Conservation (phyloP, 163 green algal species). For the Chlamydomonas reinhardtii region DNA sequence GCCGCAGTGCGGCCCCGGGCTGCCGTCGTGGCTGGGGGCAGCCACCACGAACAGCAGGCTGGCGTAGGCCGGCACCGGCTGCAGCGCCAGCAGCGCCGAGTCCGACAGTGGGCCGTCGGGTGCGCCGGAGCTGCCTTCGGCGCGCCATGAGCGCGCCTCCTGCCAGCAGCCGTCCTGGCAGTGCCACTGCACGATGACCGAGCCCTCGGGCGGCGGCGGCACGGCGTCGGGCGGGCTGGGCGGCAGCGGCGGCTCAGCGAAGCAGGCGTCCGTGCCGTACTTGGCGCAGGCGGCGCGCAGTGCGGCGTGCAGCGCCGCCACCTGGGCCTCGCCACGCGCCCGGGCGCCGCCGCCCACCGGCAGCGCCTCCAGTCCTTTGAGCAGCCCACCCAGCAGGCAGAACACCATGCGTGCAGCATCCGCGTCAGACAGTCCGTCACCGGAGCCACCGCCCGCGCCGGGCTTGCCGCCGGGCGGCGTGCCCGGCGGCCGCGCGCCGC, state of each 20-base stretch:
- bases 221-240: slow-evolving; percentile 4
- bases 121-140: slow-evolving; percentile 6
- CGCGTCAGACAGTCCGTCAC: slow-evolving; percentile 14
- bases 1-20: slow-evolving; percentile 7
- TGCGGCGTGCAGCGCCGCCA: slow-evolving; percentile 43
- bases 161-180: slow-evolving; percentile 67
- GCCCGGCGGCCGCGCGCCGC: not conserved
- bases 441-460: not conserved
- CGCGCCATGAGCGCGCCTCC: slow-evolving; percentile 52
- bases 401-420: slow-evolving; percentile 51
- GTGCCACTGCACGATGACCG: slow-evolving; percentile 63
- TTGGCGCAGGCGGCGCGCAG: slow-evolving; percentile 60
- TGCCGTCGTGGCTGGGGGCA: not conserved
- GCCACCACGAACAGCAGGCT: slow-evolving; percentile 60
- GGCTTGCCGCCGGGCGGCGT: not conserved
- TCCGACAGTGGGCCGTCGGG: slow-evolving; percentile 20
- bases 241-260: slow-evolving; percentile 54
- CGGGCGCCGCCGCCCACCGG: slow-evolving; percentile 19
- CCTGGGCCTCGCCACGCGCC: slow-evolving; percentile 46
- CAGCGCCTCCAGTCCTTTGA: not conserved
- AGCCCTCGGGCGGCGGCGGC: slow-evolving; percentile 38
- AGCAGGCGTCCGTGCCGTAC: slow-evolving; percentile 63
- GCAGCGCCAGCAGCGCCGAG: slow-evolving; percentile 49
- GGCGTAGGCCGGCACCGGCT: slow-evolving; percentile 32
- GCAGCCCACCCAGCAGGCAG: slow-evolving; percentile 50